These are phyloP conservation scores for Sphagnum magellanicum DNA, from an alignment of 228 moss, liverwort and hornwort genomes.

Conservation along the genomic window DNA sequence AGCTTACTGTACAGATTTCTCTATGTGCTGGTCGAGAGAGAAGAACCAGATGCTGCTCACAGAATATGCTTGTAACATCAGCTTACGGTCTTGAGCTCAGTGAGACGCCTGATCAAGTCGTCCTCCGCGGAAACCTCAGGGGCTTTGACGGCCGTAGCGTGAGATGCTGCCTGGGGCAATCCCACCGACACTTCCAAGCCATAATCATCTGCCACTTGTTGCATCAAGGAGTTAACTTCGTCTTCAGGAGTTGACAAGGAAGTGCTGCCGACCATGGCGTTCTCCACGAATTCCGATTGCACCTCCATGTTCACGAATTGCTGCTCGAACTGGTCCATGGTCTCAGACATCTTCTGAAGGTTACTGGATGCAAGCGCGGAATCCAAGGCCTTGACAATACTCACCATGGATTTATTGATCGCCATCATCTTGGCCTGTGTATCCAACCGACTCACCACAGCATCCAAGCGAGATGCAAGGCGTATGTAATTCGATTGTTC, in stretches of 20 bases:
- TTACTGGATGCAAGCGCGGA: conserved; percentile 32
- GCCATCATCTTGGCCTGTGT: conserved; percentile 52
- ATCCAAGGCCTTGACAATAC: conserved; percentile 48
- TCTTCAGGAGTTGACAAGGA: conserved; percentile 48
- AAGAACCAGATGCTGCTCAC: too few species aligned
- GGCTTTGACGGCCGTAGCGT: conserved; percentile 18
- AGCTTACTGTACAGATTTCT: too few species aligned
- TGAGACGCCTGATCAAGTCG: conserved; percentile 44
- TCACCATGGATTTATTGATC: conserved; percentile 50
- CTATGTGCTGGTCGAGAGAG: too few species aligned
- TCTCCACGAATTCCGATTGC: conserved; percentile 49
- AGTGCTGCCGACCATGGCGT: conserved; percentile 56
- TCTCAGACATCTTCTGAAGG: conserved; percentile 49
- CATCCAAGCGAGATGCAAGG: conserved; percentile 46
- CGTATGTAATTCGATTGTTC: conserved; percentile 51
- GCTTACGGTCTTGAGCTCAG: conserved; percentile 39
- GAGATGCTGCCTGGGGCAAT: conserved; percentile 39
- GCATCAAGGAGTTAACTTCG: conserved; percentile 46
- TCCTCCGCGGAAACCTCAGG: conserved; percentile 38
- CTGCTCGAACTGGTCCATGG: conserved; percentile 61
- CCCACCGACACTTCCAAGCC: conserved; percentile 47
- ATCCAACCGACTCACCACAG: conserved; percentile 41
- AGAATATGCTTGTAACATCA: conserved; percentile 4
- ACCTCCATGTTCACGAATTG: conserved; percentile 57
- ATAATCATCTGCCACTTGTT: conserved; percentile 56